Evolutionary conservation across 208 protist species (phyloP), one percentile per base, ranked within the genome.

Genomic region (Leptomonas seymouri): DNA sequence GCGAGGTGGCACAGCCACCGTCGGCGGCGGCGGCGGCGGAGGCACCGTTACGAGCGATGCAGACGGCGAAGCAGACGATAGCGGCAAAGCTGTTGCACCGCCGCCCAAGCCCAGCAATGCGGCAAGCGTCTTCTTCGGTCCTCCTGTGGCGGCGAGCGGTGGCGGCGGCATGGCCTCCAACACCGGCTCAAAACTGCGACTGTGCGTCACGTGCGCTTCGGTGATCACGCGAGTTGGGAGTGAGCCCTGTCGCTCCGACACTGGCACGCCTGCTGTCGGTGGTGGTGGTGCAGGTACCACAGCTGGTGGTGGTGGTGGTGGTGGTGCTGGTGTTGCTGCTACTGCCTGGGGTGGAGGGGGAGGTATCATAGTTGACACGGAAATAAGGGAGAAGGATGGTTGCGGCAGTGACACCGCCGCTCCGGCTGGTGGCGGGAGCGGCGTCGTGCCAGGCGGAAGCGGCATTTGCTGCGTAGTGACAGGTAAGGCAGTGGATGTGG

Each of bases 121-220:
- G 2, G 45, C 66, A 2, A 71, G 31, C 45, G 66, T 71, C 34
- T 59, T 59, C 45, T 56, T 58, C 25, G 64, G 45, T 14, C 55
- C 55, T 36, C 34, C 34, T 9, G 34, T 39, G 7, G 67, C 45
- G 15, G 80, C 55, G 8, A 59, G 62, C 21, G 80, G 80, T 6
- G 79, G 79, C 12, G 81, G 81, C 25, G 81, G 81, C 45, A 74
- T 62, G 15, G 58, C 56, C 23, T 45, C 34, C 21, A 87, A 67
- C 15, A 72, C 74, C 58, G 82, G 82, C 58, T 81, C 82, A 68
- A 74, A 83, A 50, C 81, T 86, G 36, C 31, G 65, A 53, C 81
- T 86, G 51, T 51, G 51, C 2, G 69, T 68, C 12, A 81, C 67
- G 15, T 81, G 67, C 50, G 67, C 21, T 21, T 56, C 41, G 23